Percentiles rank a stretch among this genome's conserved stretches.
Evolutionary conservation across 2,329 filamentous ascomycete genomes (phyloP).

Genomic region (Zarea fungicola): DNA sequence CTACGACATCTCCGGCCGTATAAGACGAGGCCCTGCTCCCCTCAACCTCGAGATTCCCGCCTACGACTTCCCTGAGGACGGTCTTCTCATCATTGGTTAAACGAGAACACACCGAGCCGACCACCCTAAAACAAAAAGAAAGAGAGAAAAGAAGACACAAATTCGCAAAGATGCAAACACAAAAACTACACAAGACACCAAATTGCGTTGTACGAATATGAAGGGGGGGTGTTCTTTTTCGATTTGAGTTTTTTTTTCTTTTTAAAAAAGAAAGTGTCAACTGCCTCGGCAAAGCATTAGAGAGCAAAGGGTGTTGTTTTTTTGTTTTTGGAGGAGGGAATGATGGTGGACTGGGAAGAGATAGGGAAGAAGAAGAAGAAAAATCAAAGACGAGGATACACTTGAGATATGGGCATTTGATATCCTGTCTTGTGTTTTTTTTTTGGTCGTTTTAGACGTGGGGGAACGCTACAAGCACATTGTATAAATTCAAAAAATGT

Average conservation of each 20-base stretch:
- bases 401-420: not conserved
- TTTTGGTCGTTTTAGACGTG: constrained; percentile 12
- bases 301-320: constrained; percentile 6
- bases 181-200: constrained; percentile 9
- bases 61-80: constrained; percentile 91
- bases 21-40: constrained; percentile 94
- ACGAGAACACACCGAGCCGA: too few relatives aligned
- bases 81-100: constrained; percentile 90
- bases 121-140: too few relatives aligned
- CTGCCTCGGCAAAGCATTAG: constrained; percentile 8
- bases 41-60: constrained; percentile 92
- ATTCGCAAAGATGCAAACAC: not conserved
- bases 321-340: too few relatives aligned
- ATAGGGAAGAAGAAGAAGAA: not conserved
- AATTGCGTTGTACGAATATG: constrained; percentile 13
- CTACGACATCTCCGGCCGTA: constrained; percentile 98
- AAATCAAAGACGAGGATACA: not conserved
- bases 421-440: not conserved
- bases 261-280: not conserved
- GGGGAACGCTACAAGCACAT: constrained; percentile 11
- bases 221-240: constrained; percentile 5
- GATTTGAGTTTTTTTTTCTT: constrained; percentile 4
- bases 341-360: not conserved
- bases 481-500: constrained; percentile 16
- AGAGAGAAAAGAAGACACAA: not conserved